Conservation (phyloP, 768 basidiomycete species). For the Suillus subaureus region DNA sequence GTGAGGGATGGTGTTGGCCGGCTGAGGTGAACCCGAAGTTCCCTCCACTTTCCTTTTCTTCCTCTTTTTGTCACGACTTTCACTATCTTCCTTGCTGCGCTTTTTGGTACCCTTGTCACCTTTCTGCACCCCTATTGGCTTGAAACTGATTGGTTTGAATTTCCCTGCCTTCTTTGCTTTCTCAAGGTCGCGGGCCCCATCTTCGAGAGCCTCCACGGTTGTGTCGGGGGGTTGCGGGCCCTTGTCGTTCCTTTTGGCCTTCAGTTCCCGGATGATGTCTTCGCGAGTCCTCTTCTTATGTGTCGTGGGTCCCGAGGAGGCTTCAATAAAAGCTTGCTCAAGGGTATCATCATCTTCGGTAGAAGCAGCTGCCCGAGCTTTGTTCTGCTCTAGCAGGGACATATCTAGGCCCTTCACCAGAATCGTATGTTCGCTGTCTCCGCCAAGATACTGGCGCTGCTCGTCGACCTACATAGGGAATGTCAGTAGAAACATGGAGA, state of each 20-base stretch:
- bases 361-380: conserved; percentile 59
- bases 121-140: conserved; percentile 50
- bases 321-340: conserved; percentile 70
- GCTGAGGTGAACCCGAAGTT: conserved; percentile 22
- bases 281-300: conserved; percentile 74
- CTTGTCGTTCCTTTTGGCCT: conserved; percentile 53
- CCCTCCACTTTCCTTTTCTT: conserved; percentile 58
- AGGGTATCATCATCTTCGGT: conserved; percentile 79
- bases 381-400: conserved; percentile 83
- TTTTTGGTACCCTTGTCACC: conserved; percentile 48
- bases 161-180: conserved; percentile 43
- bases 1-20: conserved; percentile 26
- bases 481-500: background rate
- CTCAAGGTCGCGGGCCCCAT: conserved; percentile 32
- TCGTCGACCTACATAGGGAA: conserved; percentile 67
- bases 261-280: conserved; percentile 73
- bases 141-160: conserved; percentile 63
- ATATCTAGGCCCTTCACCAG: conserved; percentile 91
- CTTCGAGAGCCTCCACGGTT: conserved; percentile 19
- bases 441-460: conserved; percentile 77
- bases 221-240: conserved; percentile 17
- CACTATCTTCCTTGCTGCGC: conserved; percentile 45
- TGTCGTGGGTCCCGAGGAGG: conserved; percentile 29
- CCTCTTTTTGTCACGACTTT: conserved; percentile 48
- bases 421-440: conserved; percentile 83